Percentiles rank a stretch among this genome's conserved stretches.
Conservation (phyloP, 371 early-diverging fungal species). For the Lichtheimia ornata region DNA sequence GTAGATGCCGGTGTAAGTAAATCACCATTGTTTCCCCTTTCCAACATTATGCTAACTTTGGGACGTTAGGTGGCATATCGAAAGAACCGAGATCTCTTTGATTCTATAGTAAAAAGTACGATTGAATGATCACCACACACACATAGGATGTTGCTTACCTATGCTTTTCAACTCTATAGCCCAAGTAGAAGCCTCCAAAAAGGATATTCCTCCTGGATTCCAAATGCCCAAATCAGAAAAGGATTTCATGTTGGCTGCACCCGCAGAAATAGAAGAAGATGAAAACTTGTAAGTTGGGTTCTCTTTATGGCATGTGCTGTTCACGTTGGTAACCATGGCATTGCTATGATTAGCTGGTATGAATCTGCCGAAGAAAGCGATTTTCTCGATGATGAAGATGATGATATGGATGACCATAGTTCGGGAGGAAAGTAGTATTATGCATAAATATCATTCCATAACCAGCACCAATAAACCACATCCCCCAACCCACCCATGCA, state of each 20-base stretch:
- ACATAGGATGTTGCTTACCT: background rate
- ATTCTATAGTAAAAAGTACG: conserved; percentile 67
- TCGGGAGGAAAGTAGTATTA: too few relatives aligned
- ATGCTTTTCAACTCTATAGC: conserved; percentile 21
- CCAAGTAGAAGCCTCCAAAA: conserved; percentile 58
- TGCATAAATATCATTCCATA: too few relatives aligned
- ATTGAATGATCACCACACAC: background rate
- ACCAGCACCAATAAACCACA: too few relatives aligned
- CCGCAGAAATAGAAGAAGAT: conserved; percentile 50
- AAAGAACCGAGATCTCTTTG: conserved; percentile 69
- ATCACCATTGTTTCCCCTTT: background rate
- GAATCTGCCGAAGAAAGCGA: conserved; percentile 58
- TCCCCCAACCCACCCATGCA: too few relatives aligned
- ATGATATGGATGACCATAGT: conserved; percentile 20
- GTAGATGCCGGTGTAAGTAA: conserved; percentile 67
- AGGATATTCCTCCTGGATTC: conserved; percentile 57
- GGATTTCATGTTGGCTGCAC: conserved; percentile 49
- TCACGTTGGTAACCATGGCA: background rate
- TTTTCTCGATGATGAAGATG: conserved; percentile 45
- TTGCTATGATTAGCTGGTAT: conserved; percentile 43
- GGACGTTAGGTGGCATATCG: conserved; percentile 71
- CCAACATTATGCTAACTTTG: background rate
- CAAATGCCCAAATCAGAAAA: conserved; percentile 55
- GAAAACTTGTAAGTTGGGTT: conserved; percentile 46
- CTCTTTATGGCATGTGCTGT: background rate